Evolutionary conservation across 2,329 filamentous ascomycete species (phyloP), one percentile per base, ranked within the genome.

Genomic region (Neofusicoccum kwambonambiense): DNA sequence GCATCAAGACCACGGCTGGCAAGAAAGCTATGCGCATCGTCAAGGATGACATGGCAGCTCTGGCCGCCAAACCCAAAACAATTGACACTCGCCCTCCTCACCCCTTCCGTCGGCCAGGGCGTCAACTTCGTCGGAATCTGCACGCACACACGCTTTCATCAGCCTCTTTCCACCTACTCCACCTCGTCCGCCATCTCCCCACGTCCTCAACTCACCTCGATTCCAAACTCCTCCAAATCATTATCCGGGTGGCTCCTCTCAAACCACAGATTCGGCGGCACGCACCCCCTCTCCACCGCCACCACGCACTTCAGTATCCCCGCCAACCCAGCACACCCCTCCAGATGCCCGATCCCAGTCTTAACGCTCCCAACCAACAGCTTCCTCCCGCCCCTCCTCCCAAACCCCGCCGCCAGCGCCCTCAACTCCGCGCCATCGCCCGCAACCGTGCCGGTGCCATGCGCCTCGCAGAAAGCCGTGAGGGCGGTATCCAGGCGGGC

Each of bases 361-460:
- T 76, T 77, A 1, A 73, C 62, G 1, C 61, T 64, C 4, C 45
- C 19, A 22, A 70, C 47, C 17, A 51, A 22, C 15, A 63, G 27
- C 27, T 27, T 27, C 27, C 49, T 9, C 4, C 27, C 27, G 9
- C 11, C 49, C 31, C 7, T 15, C 11, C 49, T 15, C 31, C 75
- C 73, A 11, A 74, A 12, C 8, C 27, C 35, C n/a, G 13, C n/a
- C 1, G 9, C 49, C 15, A 52, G 35, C 13, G 49, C 49, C 8
- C 31, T 31, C 6, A 52, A 27, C n/a, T 52, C 49, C 5, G 17
- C 8, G 31, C 27, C 27, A 12, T 52, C 49, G 1, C 86, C 86
- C 1, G 81, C 80, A 47, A 76, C 77, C 3, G 64, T 87, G 6
- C 84, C 85, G 0, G 85, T 86, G n/a, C 84, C 84, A 69, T 87